Conservation (phyloP, 257 asterid species). For the Plectranthus barbatus region DNA sequence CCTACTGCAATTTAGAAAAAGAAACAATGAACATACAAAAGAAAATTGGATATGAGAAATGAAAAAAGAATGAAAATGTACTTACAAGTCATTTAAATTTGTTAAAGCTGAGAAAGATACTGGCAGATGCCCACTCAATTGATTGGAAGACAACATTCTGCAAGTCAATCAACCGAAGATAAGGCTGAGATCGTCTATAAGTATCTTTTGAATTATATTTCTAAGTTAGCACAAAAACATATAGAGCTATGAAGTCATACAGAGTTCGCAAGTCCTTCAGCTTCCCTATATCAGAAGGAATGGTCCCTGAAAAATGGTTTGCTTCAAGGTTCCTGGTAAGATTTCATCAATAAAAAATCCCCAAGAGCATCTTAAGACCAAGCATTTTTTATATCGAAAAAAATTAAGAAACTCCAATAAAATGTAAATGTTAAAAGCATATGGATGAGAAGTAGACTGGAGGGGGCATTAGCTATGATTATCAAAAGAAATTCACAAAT, state of each 20-base stretch:
- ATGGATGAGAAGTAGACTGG: neutral
- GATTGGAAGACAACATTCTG: slow-evolving; percentile 76
- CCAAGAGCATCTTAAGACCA: neutral
- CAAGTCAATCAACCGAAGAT: slow-evolving; percentile 17
- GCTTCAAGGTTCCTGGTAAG: slow-evolving; percentile 70
- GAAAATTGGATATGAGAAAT: neutral
- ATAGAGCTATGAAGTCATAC: slow-evolving; percentile 36
- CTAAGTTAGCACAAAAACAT: slow-evolving; percentile 1
- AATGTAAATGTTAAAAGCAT: neutral
- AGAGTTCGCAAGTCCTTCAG: slow-evolving; percentile 42
- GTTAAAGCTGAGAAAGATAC: slow-evolving; percentile 40
- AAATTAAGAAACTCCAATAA: neutral
- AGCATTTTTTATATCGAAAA: neutral
- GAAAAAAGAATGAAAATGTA: neutral
- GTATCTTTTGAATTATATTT: neutral
- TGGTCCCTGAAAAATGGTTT: slow-evolving; percentile 55
- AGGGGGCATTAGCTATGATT: neutral
- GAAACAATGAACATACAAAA: slow-evolving; percentile 11
- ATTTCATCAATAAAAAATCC: slow-evolving; percentile 8
- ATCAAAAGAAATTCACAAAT: neutral
- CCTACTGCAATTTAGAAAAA: slow-evolving; percentile 43
- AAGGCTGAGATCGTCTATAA: slow-evolving; percentile 8
- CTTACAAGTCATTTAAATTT: slow-evolving; percentile 65
- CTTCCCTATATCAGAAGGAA: slow-evolving; percentile 69
- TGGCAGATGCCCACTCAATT: slow-evolving; percentile 54